These are phyloP conservation scores for Escallonia rubra DNA, from an alignment of 129 eudicot species.

Conservation along the genomic window DNA sequence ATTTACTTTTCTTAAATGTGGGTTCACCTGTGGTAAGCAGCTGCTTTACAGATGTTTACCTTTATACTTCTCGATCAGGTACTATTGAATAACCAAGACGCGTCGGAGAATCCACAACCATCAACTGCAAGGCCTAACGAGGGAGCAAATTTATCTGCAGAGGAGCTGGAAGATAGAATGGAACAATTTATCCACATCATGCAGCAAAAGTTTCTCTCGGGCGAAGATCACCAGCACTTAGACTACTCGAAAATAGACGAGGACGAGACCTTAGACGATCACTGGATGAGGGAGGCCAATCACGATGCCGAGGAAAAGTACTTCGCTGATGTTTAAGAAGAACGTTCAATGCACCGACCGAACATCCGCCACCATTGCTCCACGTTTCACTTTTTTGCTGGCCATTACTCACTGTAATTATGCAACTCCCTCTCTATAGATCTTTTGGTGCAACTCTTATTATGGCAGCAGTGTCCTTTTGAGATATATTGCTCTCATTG, in stretches of 20 bases:
- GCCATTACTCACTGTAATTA: too few relatives aligned
- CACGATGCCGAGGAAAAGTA: constrained; percentile 93
- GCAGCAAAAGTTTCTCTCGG: constrained; percentile 90
- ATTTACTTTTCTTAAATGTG: too few relatives aligned
- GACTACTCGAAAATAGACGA: constrained; percentile 80
- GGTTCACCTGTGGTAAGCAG: too few relatives aligned
- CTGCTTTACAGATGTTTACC: too few relatives aligned
- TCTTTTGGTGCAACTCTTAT: too few relatives aligned
- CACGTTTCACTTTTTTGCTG: too few relatives aligned
- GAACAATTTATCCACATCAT: constrained; percentile 68
- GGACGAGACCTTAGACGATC: constrained; percentile 84
- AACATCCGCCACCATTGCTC: too few relatives aligned
- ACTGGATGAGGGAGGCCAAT: constrained; percentile 88
- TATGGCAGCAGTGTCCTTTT: too few relatives aligned
- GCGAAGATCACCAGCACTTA: constrained; percentile 79
- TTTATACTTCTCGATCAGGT: constrained; percentile 2
- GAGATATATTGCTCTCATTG: too few relatives aligned
- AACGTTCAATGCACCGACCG: neutral
- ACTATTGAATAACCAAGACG: constrained; percentile 7
- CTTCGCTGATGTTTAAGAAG: constrained; percentile 63
- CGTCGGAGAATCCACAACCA: neutral
- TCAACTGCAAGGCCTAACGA: constrained; percentile 21
- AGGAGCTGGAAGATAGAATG: constrained; percentile 76
- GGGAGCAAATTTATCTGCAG: constrained; percentile 39
- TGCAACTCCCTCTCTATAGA: too few relatives aligned